A percentile compares a stretch with the other conserved stretches of the same genome.
These are phyloP conservation scores for Elsinoe arachidis DNA, from an alignment of 2,329 filamentous ascomycete genomes.

Conservation along the genomic window DNA sequence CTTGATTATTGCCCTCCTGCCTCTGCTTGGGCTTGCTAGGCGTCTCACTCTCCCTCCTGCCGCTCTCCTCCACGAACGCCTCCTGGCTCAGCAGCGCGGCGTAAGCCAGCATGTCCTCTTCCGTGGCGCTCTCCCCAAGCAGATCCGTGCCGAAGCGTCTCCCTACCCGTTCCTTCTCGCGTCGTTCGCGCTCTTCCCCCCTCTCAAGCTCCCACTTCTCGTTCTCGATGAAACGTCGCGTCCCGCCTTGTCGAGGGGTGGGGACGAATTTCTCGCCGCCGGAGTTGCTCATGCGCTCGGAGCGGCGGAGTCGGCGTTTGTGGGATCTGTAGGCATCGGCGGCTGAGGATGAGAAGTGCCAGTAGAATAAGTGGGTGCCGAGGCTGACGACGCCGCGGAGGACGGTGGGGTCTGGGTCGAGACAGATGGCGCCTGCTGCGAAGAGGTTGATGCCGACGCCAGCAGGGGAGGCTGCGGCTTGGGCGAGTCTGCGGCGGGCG, in stretches of 20 bases:
- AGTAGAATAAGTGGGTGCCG: conserved; percentile 80
- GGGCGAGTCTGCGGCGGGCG: conserved; percentile 64
- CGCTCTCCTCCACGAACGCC: conserved; percentile 40
- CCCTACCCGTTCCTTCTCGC: conserved; percentile 61
- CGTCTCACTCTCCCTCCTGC: neutral
- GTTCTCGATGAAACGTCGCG: conserved; percentile 77
- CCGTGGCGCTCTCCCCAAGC: conserved; percentile 45
- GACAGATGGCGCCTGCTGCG: conserved; percentile 70
- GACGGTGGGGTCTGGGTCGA: conserved; percentile 80
- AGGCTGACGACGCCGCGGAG: conserved; percentile 81
- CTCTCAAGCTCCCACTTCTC: conserved; percentile 71
- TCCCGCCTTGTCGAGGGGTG: conserved; percentile 54
- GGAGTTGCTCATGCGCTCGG: conserved; percentile 54
- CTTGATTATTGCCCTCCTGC: neutral
- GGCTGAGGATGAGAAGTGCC: conserved; percentile 79
- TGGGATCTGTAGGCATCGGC: conserved; percentile 64
- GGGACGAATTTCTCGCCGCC: conserved; percentile 50
- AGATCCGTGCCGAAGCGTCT: conserved; percentile 79
- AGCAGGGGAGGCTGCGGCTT: conserved; percentile 58
- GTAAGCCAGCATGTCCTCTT: conserved; percentile 56
- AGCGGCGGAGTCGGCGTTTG: conserved; percentile 69
- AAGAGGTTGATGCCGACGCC: conserved; percentile 67
- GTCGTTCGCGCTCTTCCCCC: conserved; percentile 58
- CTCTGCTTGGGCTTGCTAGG: conserved; percentile 21
- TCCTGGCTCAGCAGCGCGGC: conserved; percentile 56